A percentile compares a stretch with the other conserved stretches of the same genome.
Conservation (phyloP, 164 flowering plant species). For the Buxus sempervirens region DNA sequence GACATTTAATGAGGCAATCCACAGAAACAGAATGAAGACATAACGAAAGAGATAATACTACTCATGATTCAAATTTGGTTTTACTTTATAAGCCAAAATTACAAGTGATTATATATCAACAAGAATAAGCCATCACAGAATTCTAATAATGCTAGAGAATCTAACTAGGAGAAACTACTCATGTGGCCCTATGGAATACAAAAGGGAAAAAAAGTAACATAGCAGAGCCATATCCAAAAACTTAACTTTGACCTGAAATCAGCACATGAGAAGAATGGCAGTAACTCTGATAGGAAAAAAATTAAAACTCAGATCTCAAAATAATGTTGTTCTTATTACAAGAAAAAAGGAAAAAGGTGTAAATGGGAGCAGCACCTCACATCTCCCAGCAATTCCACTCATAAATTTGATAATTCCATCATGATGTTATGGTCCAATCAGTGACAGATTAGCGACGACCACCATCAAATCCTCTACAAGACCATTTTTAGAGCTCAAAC, state of each 20-base stretch:
- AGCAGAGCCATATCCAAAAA: background rate
- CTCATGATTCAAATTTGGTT: no score
- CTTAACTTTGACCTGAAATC: background rate
- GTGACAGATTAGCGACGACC: background rate
- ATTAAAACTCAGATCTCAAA: background rate
- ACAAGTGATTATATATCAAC: no score
- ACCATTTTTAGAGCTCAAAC: slow-evolving; percentile 53
- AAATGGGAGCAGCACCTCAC: background rate
- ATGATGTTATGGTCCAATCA: background rate
- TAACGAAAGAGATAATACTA: no score
- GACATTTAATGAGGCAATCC: no score
- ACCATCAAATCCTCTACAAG: background rate
- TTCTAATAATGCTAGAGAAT: no score
- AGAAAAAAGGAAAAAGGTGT: no score
- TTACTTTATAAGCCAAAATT: no score
- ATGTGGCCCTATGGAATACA: background rate
- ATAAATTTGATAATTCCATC: background rate
- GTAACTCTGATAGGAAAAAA: background rate
- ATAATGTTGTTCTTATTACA: background rate
- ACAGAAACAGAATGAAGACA: no score
- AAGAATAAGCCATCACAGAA: no score
- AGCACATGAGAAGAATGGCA: background rate
- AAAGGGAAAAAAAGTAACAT: background rate
- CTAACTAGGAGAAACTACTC: background rate
- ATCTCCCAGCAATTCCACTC: background rate